Conservation (phyloP, 768 basidiomycete genomes). For the Pleurotus tuoliensis region DNA sequence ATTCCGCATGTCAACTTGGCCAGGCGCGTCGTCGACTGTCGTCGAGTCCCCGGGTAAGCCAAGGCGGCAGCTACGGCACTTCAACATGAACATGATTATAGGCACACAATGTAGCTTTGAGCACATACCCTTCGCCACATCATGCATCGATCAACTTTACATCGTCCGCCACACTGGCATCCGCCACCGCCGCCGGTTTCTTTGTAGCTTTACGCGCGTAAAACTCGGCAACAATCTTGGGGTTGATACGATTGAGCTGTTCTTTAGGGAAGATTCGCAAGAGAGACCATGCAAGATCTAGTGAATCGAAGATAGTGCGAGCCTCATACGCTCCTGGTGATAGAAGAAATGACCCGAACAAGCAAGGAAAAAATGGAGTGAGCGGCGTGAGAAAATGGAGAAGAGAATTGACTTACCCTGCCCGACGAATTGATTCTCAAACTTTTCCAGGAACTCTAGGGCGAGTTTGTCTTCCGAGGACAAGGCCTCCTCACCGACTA, state of each 20-base stretch:
- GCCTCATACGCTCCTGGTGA: constrained; percentile 84
- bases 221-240: constrained; percentile 93
- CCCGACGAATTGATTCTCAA: constrained; percentile 95
- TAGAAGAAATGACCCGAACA: not conserved
- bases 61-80: not conserved
- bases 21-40: not conserved
- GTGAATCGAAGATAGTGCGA: constrained; percentile 92
- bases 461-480: constrained; percentile 95
- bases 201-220: constrained; percentile 80
- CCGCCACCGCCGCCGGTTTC: constrained; percentile 48
- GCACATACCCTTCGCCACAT: constrained; percentile 21
- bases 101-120: not conserved
- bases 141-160: constrained; percentile 65
- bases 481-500: constrained; percentile 97
- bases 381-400: constrained; percentile 6
- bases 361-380: not conserved
- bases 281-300: constrained; percentile 95
- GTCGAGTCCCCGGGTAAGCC: not conserved
- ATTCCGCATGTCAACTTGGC: constrained; percentile 2
- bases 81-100: not conserved
- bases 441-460: constrained; percentile 95
- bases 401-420: constrained; percentile 63
- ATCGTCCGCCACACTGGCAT: constrained; percentile 39
- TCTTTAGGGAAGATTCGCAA: constrained; percentile 99
- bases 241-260: constrained; percentile 95